phyloP scores from a whole-genome alignment of 2,329 filamentous ascomycete species.

The Ramularia endophylla region DNA sequence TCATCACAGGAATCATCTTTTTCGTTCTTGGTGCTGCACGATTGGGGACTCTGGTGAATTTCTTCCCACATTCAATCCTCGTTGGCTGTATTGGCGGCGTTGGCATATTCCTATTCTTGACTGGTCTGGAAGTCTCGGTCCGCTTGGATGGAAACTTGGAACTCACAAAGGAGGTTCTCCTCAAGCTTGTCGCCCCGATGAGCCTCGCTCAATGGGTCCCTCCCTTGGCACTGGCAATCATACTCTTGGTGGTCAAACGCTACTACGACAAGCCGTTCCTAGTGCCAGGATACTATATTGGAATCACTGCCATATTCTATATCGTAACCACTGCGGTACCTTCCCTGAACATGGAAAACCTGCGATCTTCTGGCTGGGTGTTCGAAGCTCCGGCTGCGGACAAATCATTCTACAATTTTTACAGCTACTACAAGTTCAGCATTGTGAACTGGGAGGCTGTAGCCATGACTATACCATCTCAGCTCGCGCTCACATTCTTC shows the following conservation, averaged over 20 bases:
- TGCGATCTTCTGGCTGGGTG: slow-evolving; percentile 79
- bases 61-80: slow-evolving; percentile 92
- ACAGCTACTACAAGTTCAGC: slow-evolving; percentile 69
- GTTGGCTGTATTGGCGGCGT: slow-evolving; percentile 97
- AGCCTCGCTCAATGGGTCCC: slow-evolving; percentile 78
- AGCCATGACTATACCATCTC: slow-evolving; percentile 78
- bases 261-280: slow-evolving; percentile 77
- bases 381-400: slow-evolving; percentile 78
- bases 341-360: slow-evolving; percentile 56
- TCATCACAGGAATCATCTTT: slow-evolving; percentile 87
- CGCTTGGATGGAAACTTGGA: slow-evolving; percentile 78
- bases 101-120: slow-evolving; percentile 87
- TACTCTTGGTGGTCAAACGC: slow-evolving; percentile 70
- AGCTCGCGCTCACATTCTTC: slow-evolving; percentile 97
- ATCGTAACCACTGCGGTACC: slow-evolving; percentile 66
- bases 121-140: slow-evolving; percentile 88
- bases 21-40: slow-evolving; percentile 82
- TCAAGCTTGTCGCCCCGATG: slow-evolving; percentile 65
- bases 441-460: slow-evolving; percentile 76
- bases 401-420: slow-evolving; percentile 97
- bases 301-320: slow-evolving; percentile 72
- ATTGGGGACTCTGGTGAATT: slow-evolving; percentile 88
- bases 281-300: slow-evolving; percentile 78
- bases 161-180: slow-evolving; percentile 70
- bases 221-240: slow-evolving; percentile 68